Evolutionary conservation across 352 stramenopile species (phyloP), one percentile per base, ranked within the genome.

Genomic region (Pseudoperonospora humuli): DNA sequence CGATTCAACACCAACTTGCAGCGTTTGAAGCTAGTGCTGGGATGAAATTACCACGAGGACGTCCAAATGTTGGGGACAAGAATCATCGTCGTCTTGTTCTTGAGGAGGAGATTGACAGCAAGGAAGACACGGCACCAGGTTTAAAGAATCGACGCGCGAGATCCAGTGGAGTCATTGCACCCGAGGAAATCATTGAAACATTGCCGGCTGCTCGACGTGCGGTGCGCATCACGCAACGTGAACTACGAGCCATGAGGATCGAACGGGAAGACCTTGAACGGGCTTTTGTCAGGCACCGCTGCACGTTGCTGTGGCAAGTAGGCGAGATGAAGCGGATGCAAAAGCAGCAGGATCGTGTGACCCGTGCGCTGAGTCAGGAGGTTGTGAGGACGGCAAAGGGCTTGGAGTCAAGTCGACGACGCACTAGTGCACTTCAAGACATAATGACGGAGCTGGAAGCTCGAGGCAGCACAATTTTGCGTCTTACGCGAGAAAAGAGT

Each of bases 361-460:
- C 75, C 27, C 64, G 55, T 0, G 51, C 56, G 20, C 46, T 88
- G 7, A 58, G 54, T 29, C 46, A 57, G 13, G 57, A 80, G 15
- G 68, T 86, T 15, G 56, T 70, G 4, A 36, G 54, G 7, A 84
- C 64, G 28, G 74, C 75, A 24, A 77, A 75, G 39, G 58, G 54
- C 28, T 50, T 90, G 37, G 74, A 77, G 42, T 84, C 75, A 10
- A 85, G 70, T 54, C 70, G 77, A 5, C 70, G 78, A 20, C 69
- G 78, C 24, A 87, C 73, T 17, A 86, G 64, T 38, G 73, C 75
- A 8, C 54, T 90, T 18, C 78, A 90, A 40, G 70, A 88, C 32
- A 85, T 90, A 40, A 84, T 90, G 73, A 86, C 53, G 10, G 78
- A 90, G 57, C 60, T 90, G 7, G 75, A 90, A 41, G 54, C 63